Evolutionary conservation across 164 flowering plant species (phyloP).

Genomic region (Tinospora cordifolia): DNA sequence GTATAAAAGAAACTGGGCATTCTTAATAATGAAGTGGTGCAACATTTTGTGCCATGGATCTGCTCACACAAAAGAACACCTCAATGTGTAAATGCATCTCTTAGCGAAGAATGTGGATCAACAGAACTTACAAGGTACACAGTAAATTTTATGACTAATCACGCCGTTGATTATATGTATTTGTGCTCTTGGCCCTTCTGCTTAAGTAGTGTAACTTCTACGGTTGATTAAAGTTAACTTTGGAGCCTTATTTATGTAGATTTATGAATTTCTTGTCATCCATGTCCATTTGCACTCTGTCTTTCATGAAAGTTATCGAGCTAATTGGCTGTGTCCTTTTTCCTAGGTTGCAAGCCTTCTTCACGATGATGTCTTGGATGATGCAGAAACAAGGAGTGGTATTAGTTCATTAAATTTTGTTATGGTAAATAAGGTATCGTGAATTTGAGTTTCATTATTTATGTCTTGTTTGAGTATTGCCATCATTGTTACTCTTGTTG

Average conservation of each 20-base stretch:
- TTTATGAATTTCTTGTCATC: not conserved
- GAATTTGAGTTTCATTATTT: not conserved
- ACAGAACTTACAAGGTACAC: too few species aligned
- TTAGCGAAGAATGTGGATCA: not conserved
- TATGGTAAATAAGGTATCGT: conserved; percentile 88
- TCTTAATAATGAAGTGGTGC: not conserved
- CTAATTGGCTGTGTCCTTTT: conserved; percentile 1
- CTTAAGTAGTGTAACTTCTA: too few species aligned
- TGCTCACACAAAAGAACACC: not conserved
- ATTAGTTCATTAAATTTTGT: conserved; percentile 80
- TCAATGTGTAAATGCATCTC: not conserved
- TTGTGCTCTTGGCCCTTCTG: too few species aligned
- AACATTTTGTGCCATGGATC: not conserved
- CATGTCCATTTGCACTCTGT: not conserved
- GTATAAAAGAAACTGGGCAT: not conserved
- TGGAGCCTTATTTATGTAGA: too few species aligned
- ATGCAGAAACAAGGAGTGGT: conserved; percentile 93
- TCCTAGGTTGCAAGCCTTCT: conserved; percentile 95
- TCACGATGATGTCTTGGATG: conserved; percentile 98
- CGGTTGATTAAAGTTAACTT: too few species aligned
- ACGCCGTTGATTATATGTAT: not conserved
- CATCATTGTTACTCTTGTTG: not conserved
- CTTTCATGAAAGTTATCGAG: not conserved
- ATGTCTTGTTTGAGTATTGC: not conserved
- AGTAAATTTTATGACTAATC: not conserved